A percentile compares a stretch with the other conserved stretches of the same genome.
Conservation (phyloP, 1,284 basidiomycete species). For the Microbotryum silenes-acaulis region DNA sequence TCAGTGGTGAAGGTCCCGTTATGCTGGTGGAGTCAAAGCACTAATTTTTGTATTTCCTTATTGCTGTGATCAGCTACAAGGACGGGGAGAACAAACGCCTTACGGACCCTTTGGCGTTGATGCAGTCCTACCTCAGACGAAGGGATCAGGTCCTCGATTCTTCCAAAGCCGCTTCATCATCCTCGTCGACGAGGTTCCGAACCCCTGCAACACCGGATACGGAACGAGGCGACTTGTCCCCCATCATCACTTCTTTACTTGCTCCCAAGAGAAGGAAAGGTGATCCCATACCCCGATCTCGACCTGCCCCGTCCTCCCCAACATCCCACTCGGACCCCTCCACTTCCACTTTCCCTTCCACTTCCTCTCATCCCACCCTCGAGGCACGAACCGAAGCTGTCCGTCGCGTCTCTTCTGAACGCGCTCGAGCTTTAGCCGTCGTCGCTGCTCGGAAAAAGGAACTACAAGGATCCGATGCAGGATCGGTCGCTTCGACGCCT, state of each 20-base stretch:
- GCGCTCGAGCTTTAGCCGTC: slow-evolving; percentile 22
- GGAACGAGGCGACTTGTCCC: slow-evolving; percentile 5
- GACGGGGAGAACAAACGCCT: slow-evolving; percentile 32
- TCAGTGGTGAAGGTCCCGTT: too few species aligned
- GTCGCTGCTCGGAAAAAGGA: slow-evolving; percentile 13
- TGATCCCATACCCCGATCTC: slow-evolving; percentile 8
- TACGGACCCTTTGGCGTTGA: slow-evolving; percentile 32
- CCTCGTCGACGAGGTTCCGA: neutral
- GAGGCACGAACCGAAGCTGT: slow-evolving; percentile 17
- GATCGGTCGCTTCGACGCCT: neutral
- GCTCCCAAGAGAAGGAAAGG: slow-evolving; percentile 3
- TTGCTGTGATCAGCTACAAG: slow-evolving; percentile 23
- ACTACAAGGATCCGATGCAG: neutral
- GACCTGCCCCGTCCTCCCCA: neutral
- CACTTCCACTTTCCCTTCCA: neutral
- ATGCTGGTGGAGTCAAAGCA: too few species aligned
- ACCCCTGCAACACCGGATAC: neutral
- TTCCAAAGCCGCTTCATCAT: neutral
- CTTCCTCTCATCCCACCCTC: too few species aligned
- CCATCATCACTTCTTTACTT: slow-evolving; percentile 20
- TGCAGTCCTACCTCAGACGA: slow-evolving; percentile 32
- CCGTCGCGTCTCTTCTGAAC: slow-evolving; percentile 17
- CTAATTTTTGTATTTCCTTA: neutral
- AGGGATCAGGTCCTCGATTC: slow-evolving; percentile 20
- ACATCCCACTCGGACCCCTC: neutral